Evolutionary conservation across 768 basidiomycete species (phyloP), one percentile per base, ranked within the genome.

Genomic region (Candolleomyces eurysporus): DNA sequence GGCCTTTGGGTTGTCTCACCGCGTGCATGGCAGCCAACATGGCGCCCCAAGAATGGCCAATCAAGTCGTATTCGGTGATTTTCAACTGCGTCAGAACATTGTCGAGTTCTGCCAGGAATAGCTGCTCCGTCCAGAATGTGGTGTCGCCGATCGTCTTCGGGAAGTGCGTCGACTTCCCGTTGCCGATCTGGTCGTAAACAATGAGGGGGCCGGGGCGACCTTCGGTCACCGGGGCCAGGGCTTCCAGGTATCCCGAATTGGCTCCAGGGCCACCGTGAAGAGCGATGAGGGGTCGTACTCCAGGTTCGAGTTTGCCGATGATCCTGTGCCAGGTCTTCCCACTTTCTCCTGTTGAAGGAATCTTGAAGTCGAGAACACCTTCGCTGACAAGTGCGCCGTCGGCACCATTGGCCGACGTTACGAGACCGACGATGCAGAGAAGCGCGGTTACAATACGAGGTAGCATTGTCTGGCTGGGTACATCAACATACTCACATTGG

Each of bases 261-360:
- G 73, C 63, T 2, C 85, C 84, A 9, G 84, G 84, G 5, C 84
- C 85, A 8, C 83, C 84, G 61, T 86, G 85, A 5, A 86, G 72
- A 5, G 75, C 69, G 59, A 87, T 73, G 54, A 86, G 76, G 16
- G 85, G 83, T 5, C 73, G 71, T 14, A 68, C 65, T 9, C 69
- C 67, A n/a, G 65, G 64, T 49, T 67, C 65, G 63, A 82, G 74
- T 63, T 82, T 75, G 43, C 82, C 82, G 58, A 78, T 64, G 62
- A 83, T 64, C 69, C 78, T 81, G 76, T 82, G 84, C 79, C 82
- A 84, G 13, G 83, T 84, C 66, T 79, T 62, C 30, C 39, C 16
- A n/a, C 19, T 21, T 43, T 22, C 19, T 8, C 17, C 17, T 5
- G 36, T 31, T 16, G 54, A 31, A 42, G 36, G 36, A n/a, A 56